Evolutionary conservation across 768 basidiomycete species (phyloP).

Genomic region (Lentinula edodes): DNA sequence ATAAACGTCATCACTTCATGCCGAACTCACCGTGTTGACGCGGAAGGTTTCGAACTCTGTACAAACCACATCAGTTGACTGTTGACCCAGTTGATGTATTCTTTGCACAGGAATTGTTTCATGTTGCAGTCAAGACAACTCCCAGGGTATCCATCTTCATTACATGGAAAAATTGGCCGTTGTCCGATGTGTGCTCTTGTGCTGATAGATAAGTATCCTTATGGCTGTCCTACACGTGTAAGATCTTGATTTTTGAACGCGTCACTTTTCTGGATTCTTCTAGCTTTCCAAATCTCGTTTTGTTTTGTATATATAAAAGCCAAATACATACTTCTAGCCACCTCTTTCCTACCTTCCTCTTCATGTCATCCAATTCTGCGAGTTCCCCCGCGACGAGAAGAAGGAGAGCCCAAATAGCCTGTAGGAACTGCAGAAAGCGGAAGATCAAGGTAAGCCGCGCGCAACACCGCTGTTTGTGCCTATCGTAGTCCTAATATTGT

Average conservation of each 20-base stretch:
- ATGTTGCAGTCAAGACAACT: constrained; percentile 5
- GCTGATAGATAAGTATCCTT: not conserved
- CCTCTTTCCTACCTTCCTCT: not conserved
- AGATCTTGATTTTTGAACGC: constrained; percentile 7
- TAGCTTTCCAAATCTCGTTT: constrained; percentile 2
- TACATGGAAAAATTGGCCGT: not conserved
- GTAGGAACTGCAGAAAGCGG: constrained; percentile 42
- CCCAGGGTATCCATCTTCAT: constrained; percentile 2
- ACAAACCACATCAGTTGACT: not conserved
- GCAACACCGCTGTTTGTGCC: not conserved
- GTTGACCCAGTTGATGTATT: constrained; percentile 3
- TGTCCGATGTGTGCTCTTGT: not conserved
- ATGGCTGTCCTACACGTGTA: constrained; percentile 9
- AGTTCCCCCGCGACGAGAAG: constrained; percentile 12
- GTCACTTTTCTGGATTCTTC: constrained; percentile 1
- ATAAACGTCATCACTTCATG: not conserved
- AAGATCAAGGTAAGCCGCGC: constrained; percentile 43
- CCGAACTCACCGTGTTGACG: not conserved
- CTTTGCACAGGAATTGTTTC: constrained; percentile 6
- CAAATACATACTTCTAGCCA: not conserved
- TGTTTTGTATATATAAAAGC: not conserved
- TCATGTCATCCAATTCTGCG: constrained; percentile 3
- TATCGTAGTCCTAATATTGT: not conserved
- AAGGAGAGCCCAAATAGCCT: constrained; percentile 47
- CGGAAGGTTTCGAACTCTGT: not conserved